Evolutionary conservation across 306 rosid species (phyloP).

Genomic region (Lathyrus aphaca): DNA sequence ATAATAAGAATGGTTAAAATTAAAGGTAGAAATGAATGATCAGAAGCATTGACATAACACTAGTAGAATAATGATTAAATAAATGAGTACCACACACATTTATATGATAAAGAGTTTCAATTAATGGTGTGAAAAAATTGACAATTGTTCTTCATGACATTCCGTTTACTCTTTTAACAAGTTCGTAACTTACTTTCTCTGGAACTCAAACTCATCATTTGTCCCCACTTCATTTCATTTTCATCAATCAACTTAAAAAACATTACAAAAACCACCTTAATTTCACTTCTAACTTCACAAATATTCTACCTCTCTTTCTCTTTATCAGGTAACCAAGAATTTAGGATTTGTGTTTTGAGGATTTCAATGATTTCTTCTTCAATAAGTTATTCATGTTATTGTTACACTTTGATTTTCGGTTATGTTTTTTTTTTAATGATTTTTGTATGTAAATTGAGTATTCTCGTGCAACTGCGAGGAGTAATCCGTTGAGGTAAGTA

Average conservation of each 20-base stretch:
- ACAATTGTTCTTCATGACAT: conserved; percentile 2
- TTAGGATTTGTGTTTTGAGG: not conserved
- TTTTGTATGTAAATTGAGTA: not conserved
- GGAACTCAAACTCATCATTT: conserved; percentile 4
- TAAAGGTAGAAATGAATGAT: not conserved
- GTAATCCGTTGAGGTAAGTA: not conserved
- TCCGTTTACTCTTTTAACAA: conserved; percentile 6
- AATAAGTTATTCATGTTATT: conserved; percentile 6
- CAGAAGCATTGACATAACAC: not conserved
- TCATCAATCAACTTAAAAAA: conserved; percentile 2
- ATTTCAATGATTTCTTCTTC: conserved; percentile 22
- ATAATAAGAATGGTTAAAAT: not conserved
- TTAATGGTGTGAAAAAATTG: not conserved
- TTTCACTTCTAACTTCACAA: conserved; percentile 29
- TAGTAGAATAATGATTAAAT: not conserved
- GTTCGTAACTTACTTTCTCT: not conserved
- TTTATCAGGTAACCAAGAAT: conserved; percentile 24
- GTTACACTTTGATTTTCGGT: not conserved
- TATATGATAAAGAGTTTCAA: not conserved
- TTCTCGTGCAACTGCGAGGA: not conserved
- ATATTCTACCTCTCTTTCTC: conserved; percentile 2
- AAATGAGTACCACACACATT: not conserved
- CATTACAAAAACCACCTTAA: conserved; percentile 23
- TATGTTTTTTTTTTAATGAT: not conserved
- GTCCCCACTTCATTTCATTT: not conserved